Percentiles rank a stretch among this genome's conserved stretches.
These are phyloP conservation scores for Venturia pyrina DNA, from an alignment of 2,329 filamentous ascomycete genomes.

Conservation along the genomic window DNA sequence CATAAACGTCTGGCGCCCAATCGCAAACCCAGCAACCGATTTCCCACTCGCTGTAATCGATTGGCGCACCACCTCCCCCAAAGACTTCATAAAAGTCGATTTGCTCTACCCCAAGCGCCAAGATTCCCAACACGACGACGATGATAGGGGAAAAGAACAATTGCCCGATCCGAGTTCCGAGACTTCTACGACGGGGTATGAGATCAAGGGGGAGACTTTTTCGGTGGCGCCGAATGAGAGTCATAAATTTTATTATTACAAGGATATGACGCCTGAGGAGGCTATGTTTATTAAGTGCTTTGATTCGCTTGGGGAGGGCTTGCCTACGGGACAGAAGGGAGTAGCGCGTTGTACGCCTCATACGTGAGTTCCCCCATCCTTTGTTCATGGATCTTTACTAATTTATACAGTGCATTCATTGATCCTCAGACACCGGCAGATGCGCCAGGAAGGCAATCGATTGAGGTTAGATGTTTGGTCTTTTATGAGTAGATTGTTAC, in stretches of 20 bases:
- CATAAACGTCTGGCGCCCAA: slow-evolving; percentile 63
- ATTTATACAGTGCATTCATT: slow-evolving; percentile 6
- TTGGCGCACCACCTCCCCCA: slow-evolving; percentile 46
- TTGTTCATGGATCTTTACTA: not conserved
- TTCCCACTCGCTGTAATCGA: slow-evolving; percentile 61
- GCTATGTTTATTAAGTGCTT: slow-evolving; percentile 39
- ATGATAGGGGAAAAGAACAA: slow-evolving; percentile 50
- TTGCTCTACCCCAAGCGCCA: slow-evolving; percentile 49
- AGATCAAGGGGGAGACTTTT: slow-evolving; percentile 54
- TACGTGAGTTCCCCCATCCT: not conserved
- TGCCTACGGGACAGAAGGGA: slow-evolving; percentile 10
- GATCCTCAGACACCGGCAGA: slow-evolving; percentile 34
- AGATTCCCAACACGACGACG: slow-evolving; percentile 29
- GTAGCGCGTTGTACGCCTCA: slow-evolving; percentile 9
- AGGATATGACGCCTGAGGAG: slow-evolving; percentile 54
- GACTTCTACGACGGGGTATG: slow-evolving; percentile 49
- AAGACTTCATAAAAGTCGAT: slow-evolving; percentile 51
- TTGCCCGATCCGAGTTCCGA: slow-evolving; percentile 38
- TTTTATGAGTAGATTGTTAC: slow-evolving; percentile 41
- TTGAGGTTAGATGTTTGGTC: slow-evolving; percentile 54
- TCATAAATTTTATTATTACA: slow-evolving; percentile 56
- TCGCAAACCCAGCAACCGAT: slow-evolving; percentile 52
- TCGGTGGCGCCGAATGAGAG: slow-evolving; percentile 45
- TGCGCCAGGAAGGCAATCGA: slow-evolving; percentile 46
- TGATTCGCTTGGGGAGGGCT: slow-evolving; percentile 14